Evolutionary conservation across 371 early-diverging fungal species (phyloP).

Genomic region (Zancudomyces culisetae): DNA sequence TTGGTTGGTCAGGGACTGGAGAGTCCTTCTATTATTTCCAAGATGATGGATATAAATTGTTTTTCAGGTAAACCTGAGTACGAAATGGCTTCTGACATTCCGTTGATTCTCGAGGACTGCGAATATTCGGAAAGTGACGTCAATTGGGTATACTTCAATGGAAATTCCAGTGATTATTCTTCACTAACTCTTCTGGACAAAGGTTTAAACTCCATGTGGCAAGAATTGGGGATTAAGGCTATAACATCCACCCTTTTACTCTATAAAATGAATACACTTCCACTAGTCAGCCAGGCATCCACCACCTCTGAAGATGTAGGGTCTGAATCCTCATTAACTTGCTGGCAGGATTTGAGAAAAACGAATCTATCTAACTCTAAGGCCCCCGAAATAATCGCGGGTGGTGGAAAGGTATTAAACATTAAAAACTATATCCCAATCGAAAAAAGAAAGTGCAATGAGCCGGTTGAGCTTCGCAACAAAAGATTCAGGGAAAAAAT

Average conservation of each 20-base stretch:
- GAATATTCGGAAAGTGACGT: constrained; percentile 35
- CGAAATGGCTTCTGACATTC: constrained; percentile 71
- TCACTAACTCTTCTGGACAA: constrained; percentile 8
- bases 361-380: constrained; percentile 9
- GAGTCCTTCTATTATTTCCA: constrained; percentile 31
- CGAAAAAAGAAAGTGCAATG: constrained; percentile 14
- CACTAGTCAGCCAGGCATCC: not conserved
- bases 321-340: no score
- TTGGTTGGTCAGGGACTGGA: constrained; percentile 60
- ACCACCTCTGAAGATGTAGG: not conserved
- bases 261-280: constrained; percentile 8
- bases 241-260: constrained; percentile 13
- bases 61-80: constrained; percentile 48
- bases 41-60: constrained; percentile 31
- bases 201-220: constrained; percentile 8
- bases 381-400: constrained; percentile 7
- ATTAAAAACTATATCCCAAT: constrained; percentile 13
- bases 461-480: constrained; percentile 19
- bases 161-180: not conserved
- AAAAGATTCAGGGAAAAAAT: constrained; percentile 17
- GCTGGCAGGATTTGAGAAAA: not conserved
- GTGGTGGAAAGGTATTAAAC: constrained; percentile 11
- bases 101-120: constrained; percentile 74
- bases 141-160: constrained; percentile 10
- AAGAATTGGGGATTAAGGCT: constrained; percentile 13